Percentiles rank a stretch among this genome's conserved stretches.
phyloP scores from a whole-genome alignment of 2,329 filamentous ascomycete genomes.

The Nectriaceae sp. region DNA sequence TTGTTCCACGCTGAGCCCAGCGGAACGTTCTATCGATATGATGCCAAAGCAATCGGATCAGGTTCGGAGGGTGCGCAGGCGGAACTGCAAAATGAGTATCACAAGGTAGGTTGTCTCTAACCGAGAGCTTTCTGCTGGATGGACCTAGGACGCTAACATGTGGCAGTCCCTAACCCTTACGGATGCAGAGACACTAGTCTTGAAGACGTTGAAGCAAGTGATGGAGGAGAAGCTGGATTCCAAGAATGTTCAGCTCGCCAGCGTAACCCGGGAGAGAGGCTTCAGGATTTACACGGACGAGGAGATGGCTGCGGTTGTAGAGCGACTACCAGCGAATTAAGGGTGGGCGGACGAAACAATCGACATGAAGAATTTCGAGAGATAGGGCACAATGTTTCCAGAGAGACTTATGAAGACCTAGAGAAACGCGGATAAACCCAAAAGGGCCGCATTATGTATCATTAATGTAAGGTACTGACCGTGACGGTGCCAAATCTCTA shows the following conservation, averaged over 20 bases:
- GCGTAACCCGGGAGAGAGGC: conserved; percentile 95
- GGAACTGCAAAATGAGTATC: conserved; percentile 97
- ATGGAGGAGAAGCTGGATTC: conserved; percentile 99
- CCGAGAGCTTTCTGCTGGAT: neutral
- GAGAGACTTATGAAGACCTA: conserved; percentile 16
- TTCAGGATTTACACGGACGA: conserved; percentile 99
- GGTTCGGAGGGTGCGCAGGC: conserved; percentile 97
- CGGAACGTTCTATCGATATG: conserved; percentile 98
- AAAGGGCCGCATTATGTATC: conserved; percentile 26
- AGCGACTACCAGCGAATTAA: conserved; percentile 72
- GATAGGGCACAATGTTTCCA: neutral
- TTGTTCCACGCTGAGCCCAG: conserved; percentile 98
- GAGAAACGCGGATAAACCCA: conserved; percentile 9
- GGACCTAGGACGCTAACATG: neutral
- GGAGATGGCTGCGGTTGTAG: conserved; percentile 93
- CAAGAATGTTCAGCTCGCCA: conserved; percentile 98
- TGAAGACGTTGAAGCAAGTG: conserved; percentile 99
- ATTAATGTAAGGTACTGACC: conserved; percentile 29
- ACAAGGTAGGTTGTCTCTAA: conserved; percentile 62
- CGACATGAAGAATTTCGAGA: conserved; percentile 3
- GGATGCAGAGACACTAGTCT: conserved; percentile 90
- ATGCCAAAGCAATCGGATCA: conserved; percentile 97
- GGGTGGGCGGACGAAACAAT: neutral
- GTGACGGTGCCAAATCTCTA: conserved; percentile 15
- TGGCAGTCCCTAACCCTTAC: conserved; percentile 78